These are phyloP conservation scores for Larix kaempferi DNA, from an alignment of 75 land plant genomes.

Conservation along the genomic window DNA sequence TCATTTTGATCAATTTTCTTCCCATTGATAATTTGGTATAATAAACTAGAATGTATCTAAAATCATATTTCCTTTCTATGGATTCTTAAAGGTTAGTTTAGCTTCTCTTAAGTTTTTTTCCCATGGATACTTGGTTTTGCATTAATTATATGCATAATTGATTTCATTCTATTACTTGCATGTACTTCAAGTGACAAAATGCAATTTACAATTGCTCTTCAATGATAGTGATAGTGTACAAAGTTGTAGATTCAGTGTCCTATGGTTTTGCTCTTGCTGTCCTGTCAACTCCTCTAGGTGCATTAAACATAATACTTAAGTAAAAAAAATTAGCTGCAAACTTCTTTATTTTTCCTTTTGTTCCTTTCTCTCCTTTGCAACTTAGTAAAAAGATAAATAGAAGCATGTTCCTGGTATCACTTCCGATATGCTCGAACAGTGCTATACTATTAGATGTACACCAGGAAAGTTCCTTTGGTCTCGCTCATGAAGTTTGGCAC, in stretches of 20 bases:
- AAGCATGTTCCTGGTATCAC: neutral
- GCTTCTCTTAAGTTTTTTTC: no score
- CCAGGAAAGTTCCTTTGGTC: constrained; percentile 51
- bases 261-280: constrained; percentile 97
- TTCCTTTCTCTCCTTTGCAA: neutral
- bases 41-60: no score
- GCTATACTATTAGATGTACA: constrained; percentile 87
- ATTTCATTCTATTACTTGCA: no score
- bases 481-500: constrained; percentile 70
- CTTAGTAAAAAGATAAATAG: neutral
- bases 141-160: no score
- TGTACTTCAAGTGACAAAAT: no score
- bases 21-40: no score
- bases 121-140: no score
- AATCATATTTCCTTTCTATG: no score
- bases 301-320: constrained; percentile 92
- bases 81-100: no score
- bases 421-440: constrained; percentile 33
- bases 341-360: neutral
- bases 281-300: constrained; percentile 93
- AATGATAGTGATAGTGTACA: constrained; percentile 87
- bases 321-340: constrained; percentile 11
- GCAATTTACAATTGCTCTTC: neutral
- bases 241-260: constrained; percentile 89
- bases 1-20: no score